Conservation (phyloP, 2,329 filamentous ascomycete species). For the Phialophora chinensis region DNA sequence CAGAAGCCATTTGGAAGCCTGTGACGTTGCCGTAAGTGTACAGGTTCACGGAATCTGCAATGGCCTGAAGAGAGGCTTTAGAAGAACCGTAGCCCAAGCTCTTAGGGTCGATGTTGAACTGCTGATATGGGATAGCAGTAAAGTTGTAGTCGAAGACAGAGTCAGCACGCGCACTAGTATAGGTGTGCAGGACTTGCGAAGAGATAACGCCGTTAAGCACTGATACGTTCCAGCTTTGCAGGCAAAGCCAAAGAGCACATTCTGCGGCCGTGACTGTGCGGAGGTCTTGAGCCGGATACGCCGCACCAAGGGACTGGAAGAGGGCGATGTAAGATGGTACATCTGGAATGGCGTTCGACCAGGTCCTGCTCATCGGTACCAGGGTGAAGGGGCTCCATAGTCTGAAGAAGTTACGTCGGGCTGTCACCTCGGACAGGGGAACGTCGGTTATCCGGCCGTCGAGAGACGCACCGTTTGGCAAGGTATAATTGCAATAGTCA, state of each 20-base stretch:
- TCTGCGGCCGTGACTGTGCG: constrained; percentile 1
- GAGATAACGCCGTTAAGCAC: neutral
- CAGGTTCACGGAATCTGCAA: neutral
- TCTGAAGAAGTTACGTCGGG: constrained; percentile 4
- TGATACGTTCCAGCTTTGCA: constrained; percentile 2
- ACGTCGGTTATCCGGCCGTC: neutral
- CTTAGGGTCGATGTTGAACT: constrained; percentile 2
- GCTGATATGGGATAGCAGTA: neutral
- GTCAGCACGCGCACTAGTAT: neutral
- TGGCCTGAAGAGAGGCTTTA: constrained; percentile 2
- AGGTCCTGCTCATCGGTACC: neutral
- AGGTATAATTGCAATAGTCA: constrained; percentile 3
- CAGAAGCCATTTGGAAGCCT: neutral
- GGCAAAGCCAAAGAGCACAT: constrained; percentile 2
- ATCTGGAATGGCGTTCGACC: neutral
- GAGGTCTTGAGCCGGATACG: constrained; percentile 1
- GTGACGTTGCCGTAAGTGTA: constrained; percentile 5
- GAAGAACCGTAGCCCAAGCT: neutral
- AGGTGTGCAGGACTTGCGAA: neutral
- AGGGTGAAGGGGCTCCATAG: neutral
- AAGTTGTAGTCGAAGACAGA: constrained; percentile 6
- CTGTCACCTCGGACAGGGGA: neutral
- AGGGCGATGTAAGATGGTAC: neutral
- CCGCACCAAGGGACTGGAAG: constrained; percentile 1
- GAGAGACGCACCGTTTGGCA: constrained; percentile 5